Evolutionary conservation across 2,329 filamentous ascomycete species (phyloP).

Genomic region (Sordariomycetes sp.): DNA sequence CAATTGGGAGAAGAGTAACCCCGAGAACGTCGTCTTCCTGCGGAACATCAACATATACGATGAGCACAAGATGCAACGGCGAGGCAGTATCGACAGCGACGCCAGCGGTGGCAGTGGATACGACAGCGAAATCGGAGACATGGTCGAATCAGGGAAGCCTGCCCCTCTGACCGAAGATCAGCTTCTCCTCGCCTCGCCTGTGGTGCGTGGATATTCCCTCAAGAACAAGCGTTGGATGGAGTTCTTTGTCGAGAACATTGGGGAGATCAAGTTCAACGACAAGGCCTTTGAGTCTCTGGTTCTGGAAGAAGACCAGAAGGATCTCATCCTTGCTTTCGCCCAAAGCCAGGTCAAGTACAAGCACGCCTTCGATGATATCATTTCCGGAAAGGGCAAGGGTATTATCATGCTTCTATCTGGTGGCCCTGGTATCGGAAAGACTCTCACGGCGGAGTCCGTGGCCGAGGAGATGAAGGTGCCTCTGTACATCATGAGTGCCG

Average conservation of each 20-base stretch:
- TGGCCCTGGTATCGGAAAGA: constrained; percentile 40
- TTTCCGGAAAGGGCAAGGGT: constrained; percentile 40
- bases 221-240: constrained; percentile 39
- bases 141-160: constrained; percentile 10
- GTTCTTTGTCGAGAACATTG: constrained; percentile 35
- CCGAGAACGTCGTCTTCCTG: constrained; percentile 12
- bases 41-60: constrained; percentile 41
- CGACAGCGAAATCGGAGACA: constrained; percentile 5
- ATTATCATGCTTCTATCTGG: constrained; percentile 40
- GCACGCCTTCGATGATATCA: constrained; percentile 39
- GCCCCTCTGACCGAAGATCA: constrained; percentile 42
- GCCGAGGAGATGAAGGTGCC: constrained; percentile 39
- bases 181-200: constrained; percentile 27
- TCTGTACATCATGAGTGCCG: constrained; percentile 46
- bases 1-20: constrained; percentile 18
- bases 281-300: constrained; percentile 40
- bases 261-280: constrained; percentile 36
- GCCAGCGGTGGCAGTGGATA: not conserved
- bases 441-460: constrained; percentile 37
- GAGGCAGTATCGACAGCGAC: not conserved
- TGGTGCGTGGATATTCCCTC: constrained; percentile 38
- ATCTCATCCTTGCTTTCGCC: constrained; percentile 40
- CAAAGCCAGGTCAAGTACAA: constrained; percentile 33
- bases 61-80: not conserved
- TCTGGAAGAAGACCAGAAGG: constrained; percentile 37